These are phyloP conservation scores for Ophiostoma sp. DNA, from an alignment of 2,329 filamentous ascomycete genomes.

Conservation along the genomic window DNA sequence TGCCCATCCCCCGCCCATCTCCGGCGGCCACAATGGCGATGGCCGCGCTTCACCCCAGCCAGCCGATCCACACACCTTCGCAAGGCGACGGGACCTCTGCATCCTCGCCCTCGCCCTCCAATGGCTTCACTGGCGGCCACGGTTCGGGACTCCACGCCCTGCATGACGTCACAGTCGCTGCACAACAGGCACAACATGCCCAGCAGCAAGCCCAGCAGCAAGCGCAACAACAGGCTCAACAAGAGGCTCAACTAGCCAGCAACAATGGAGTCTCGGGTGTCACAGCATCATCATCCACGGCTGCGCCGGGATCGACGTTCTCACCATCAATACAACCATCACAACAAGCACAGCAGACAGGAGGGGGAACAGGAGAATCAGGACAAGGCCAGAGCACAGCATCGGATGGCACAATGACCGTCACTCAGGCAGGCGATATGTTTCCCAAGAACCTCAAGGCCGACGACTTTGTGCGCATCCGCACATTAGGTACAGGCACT, in stretches of 20 bases:
- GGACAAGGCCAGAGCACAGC: background rate
- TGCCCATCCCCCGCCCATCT: background rate
- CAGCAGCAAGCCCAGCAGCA: background rate
- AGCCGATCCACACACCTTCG: constrained; percentile 10
- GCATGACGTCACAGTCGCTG: constrained; percentile 25
- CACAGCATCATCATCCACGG: background rate
- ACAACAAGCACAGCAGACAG: background rate
- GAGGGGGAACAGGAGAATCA: background rate
- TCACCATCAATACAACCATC: background rate
- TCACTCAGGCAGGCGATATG: background rate
- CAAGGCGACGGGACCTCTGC: background rate
- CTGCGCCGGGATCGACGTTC: background rate
- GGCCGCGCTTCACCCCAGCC: constrained; percentile 25
- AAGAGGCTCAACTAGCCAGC: background rate
- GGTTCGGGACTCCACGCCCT: background rate
- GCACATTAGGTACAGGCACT: constrained; percentile 76
- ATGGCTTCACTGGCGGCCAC: background rate
- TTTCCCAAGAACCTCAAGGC: constrained; percentile 38
- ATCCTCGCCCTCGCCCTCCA: background rate
- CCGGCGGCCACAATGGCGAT: constrained; percentile 19
- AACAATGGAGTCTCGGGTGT: background rate
- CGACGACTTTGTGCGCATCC: constrained; percentile 69
- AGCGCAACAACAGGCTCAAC: background rate
- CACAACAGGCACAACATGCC: background rate
- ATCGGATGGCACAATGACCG: constrained; percentile 19